Conservation (phyloP, 108 stramenopile genomes). For the Ochromonas danica region DNA sequence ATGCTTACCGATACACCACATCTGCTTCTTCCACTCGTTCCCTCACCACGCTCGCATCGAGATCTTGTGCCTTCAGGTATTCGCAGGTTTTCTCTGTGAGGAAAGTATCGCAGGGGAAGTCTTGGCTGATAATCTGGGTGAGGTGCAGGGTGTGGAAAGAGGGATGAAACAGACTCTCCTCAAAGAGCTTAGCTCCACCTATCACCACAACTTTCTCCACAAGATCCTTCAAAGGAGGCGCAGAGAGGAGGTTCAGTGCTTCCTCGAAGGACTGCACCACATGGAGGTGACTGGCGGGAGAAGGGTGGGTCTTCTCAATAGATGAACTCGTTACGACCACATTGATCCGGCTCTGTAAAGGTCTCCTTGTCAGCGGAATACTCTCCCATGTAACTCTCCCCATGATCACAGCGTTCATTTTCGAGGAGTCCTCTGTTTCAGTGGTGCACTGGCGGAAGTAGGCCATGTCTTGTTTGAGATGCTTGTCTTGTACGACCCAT, state of each 20-base stretch:
- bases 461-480: neutral
- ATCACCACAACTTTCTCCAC: conserved; percentile 3
- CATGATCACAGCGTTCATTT: conserved; percentile 10
- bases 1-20: too few species aligned
- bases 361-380: neutral
- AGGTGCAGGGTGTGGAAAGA: neutral
- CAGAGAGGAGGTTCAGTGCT: neutral
- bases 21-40: too few species aligned
- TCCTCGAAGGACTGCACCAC: neutral
- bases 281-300: neutral
- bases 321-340: neutral
- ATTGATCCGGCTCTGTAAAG: neutral
- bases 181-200: conserved; percentile 29
- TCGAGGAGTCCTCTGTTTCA: neutral
- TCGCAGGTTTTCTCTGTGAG: neutral
- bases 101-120: conserved; percentile 2
- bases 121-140: neutral
- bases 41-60: too few species aligned
- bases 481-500: neutral
- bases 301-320: neutral
- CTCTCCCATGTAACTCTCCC: conserved; percentile 31
- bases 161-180: conserved; percentile 8
- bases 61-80: too few species aligned
- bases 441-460: conserved; percentile 1
- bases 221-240: neutral